Evolutionary conservation across 139 green algal species (phyloP).

Genomic region (Yamagishiella unicocca): DNA sequence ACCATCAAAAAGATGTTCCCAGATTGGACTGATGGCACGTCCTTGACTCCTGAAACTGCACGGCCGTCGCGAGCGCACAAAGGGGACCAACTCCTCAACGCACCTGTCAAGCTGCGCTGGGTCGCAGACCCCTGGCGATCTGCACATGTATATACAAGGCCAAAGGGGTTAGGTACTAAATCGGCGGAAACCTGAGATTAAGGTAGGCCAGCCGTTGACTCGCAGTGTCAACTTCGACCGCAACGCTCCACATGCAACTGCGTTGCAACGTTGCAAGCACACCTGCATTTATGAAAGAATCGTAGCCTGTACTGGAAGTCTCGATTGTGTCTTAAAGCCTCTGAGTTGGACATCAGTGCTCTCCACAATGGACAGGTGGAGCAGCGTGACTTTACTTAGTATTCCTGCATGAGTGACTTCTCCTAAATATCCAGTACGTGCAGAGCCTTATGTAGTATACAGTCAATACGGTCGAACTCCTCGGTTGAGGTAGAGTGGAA

Average conservation of each 20-base stretch:
- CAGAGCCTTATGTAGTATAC: too few relatives aligned
- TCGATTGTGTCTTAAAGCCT: not conserved
- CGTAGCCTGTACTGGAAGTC: slow-evolving; percentile 10
- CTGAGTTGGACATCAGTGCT: not conserved
- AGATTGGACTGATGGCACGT: not conserved
- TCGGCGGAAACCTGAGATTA: not conserved
- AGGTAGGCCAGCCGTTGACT: not conserved
- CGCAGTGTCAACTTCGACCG: not conserved
- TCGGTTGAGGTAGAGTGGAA: too few relatives aligned
- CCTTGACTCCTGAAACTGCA: too few relatives aligned
- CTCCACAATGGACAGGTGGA: too few relatives aligned
- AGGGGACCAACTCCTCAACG: not conserved
- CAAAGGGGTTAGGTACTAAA: not conserved
- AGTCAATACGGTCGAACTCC: too few relatives aligned
- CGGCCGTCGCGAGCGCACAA: too few relatives aligned
- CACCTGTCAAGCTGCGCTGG: slow-evolving; percentile 3
- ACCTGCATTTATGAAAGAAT: slow-evolving; percentile 29
- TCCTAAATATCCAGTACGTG: too few relatives aligned
- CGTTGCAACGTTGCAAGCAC: not conserved
- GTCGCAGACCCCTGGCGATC: not conserved
- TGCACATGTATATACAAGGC: not conserved
- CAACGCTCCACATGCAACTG: not conserved
- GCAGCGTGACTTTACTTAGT: too few relatives aligned
- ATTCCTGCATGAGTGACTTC: too few relatives aligned
- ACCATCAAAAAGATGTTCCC: not conserved